Evolutionary conservation across 129 eudicot genomes (phyloP), one percentile per base, ranked within the genome.

Genomic region (Pittosporum tobira): DNA sequence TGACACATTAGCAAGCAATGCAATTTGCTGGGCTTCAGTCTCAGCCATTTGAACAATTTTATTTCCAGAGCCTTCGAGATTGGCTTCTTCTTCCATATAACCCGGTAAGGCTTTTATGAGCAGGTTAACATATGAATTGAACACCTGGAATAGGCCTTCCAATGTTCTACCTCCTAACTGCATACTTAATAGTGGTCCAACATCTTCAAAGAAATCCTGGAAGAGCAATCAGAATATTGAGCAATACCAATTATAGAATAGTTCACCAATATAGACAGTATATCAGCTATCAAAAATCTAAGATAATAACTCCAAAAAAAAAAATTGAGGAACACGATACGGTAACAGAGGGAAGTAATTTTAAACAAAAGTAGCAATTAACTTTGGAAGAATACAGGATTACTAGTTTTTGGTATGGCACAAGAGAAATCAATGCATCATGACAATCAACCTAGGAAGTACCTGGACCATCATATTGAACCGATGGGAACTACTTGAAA

Each of bases 381-480:
- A n/a, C n/a, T n/a, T n/a, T n/a, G n/a, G n/a, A n/a, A n/a, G 22
- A 19, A 21, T 16, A 20, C 10, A 0, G 27, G 20, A 25, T 25
- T 1, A 13, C 14, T 51, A 18, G n/a, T 51, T 53, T 4, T 28
- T 27, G 15, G 38, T n/a, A 27, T 12, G 21, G 26, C 1, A 16
- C 45, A 9, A 28, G 20, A 27, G 6, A 40, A 16, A 53, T 53
- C 3, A 5, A 53, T 14, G 31, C 26, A 53, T 52, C 14, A 14
- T 22, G 59, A 30, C 15, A 23, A 53, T 51, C 16, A 18, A 28
- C 21, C 59, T 15, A 53, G 4, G 21, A n/a, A 15, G n/a, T 26
- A 85, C 97, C 97, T 91, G 99, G 57, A 91, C 96, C 99, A 91
- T 91, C 60, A 71, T 31, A 64, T 83, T 91, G 78, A 91, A 91